These are phyloP conservation scores for Exophiala lecanii-corni DNA, from an alignment of 2,329 filamentous ascomycete genomes.

Conservation along the genomic window DNA sequence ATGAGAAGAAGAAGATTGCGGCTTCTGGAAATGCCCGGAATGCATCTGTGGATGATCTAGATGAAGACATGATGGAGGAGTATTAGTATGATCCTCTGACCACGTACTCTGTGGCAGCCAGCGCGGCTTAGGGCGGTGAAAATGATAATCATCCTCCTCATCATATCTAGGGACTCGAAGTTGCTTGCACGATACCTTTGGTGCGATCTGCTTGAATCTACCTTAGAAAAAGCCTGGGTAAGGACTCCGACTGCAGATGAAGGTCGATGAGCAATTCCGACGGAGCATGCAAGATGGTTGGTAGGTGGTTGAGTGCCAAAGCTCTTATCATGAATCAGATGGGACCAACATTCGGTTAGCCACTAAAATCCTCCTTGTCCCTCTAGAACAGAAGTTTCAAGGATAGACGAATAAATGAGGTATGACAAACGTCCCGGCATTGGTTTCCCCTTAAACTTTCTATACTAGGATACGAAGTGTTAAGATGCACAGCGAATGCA, in stretches of 20 bases:
- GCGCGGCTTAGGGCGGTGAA: too few relatives aligned
- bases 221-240: background rate
- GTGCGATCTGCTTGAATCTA: background rate
- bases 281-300: background rate
- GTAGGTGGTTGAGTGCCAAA: background rate
- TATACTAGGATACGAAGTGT: too few relatives aligned
- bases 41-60: slow-evolving; percentile 17
- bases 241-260: background rate
- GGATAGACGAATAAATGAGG: background rate
- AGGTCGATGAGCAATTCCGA: background rate
- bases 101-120: too few relatives aligned
- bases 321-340: background rate
- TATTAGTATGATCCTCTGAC: slow-evolving; percentile 10
- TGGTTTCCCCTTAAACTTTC: too few relatives aligned
- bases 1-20: slow-evolving; percentile 22
- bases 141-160: too few relatives aligned
- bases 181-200: too few relatives aligned
- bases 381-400: background rate
- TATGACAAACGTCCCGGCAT: too few relatives aligned
- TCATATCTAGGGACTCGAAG: too few relatives aligned
- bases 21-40: slow-evolving; percentile 6
- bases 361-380: background rate
- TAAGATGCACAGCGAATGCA: too few relatives aligned
- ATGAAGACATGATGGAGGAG: slow-evolving; percentile 29
- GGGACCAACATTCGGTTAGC: background rate